These are phyloP conservation scores for Phytophthora kernoviae DNA, from an alignment of 352 stramenopile genomes.

Conservation along the genomic window DNA sequence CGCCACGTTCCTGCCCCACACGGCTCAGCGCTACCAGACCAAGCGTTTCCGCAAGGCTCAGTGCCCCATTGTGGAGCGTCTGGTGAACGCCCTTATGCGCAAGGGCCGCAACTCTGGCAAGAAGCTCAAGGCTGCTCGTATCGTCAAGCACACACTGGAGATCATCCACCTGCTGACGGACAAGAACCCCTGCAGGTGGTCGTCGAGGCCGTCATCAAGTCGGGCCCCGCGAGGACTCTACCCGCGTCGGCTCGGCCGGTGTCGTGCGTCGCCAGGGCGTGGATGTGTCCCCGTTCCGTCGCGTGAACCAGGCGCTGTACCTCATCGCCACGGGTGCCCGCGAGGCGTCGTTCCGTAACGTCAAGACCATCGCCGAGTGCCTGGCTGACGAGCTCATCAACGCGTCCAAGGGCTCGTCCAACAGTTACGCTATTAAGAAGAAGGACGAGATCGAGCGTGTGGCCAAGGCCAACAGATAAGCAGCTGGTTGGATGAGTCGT, in stretches of 20 bases:
- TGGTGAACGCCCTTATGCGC: conserved; percentile 98
- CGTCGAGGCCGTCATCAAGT: conserved; percentile 92
- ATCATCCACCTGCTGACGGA: conserved; percentile 99
- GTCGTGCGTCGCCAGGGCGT: conserved; percentile 99
- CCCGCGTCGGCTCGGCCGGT: conserved; percentile 98
- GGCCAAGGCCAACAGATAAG: conserved; percentile 99
- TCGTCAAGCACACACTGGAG: conserved; percentile 99
- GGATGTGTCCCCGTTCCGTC: conserved; percentile 99
- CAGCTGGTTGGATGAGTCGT: conserved; percentile 16
- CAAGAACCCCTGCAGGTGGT: conserved; percentile 99
- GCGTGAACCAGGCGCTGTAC: conserved; percentile 99
- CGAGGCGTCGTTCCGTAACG: conserved; percentile 99
- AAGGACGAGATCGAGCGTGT: conserved; percentile 99
- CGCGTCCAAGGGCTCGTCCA: conserved; percentile 98
- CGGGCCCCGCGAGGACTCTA: conserved; percentile 99
- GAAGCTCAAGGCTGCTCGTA: conserved; percentile 99
- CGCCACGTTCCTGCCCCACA: conserved; percentile 99
- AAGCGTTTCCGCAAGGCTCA: conserved; percentile 99
- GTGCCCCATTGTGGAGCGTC: conserved; percentile 99
- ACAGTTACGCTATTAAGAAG: conserved; percentile 99
- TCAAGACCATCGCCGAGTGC: conserved; percentile 99
- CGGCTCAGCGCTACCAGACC: conserved; percentile 99
- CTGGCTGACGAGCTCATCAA: conserved; percentile 99
- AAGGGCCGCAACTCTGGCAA: conserved; percentile 99
- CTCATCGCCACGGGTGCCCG: conserved; percentile 97